Evolutionary conservation across 495 filamentous ascomycete species (phyloP), one percentile per base, ranked within the genome.

Genomic region (Aspergillus nidulans): DNA sequence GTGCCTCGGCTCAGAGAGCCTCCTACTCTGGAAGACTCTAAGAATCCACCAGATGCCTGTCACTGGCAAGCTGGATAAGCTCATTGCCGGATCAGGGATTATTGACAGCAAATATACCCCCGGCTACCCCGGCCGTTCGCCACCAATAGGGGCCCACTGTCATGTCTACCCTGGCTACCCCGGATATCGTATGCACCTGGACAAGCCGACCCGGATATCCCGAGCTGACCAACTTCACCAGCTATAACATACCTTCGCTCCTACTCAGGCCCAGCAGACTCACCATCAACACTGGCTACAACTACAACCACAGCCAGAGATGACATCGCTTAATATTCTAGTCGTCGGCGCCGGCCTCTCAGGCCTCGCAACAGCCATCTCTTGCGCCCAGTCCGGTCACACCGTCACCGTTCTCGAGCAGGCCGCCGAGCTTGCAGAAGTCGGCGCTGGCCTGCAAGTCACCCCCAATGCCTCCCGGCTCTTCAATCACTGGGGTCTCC

Each of bases 121-220:
- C 26, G 4, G 41, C 56, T 63, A 2, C 79, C 75, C 20, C 41
- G 59, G 12, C 70, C 76, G 2, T 55, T 61, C 1, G 83, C 13
- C 89, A 85, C 56, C 65, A 50, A 42, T 88, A 89, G 67, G 78
- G 80, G 1, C 82, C 89, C 65, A 82, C 85, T 30, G 90, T 90
- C 61, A 85, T 56, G 41, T 72, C 85, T 2, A 56, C 57, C 21
- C 87, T 88, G 4, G 78, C 30, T 34, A 90, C 54, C 91, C 86
- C 60, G 78, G 74, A 6, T 15, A 36, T 16, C 3, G 6, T n/a
- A 4, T 16, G 15, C 26, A 16, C 2, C 36, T 39, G 36, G 36
- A 39, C 36, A 39, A 39, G 2, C 36, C 36, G 36, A 39, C 15
- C 13, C 36, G 36, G 36, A 39, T 18, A 39, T 16, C 18, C 36